Evolutionary conservation across 2,329 filamentous ascomycete species (phyloP), one percentile per base, ranked within the genome.

Genomic region (Bipolaris gigantea): DNA sequence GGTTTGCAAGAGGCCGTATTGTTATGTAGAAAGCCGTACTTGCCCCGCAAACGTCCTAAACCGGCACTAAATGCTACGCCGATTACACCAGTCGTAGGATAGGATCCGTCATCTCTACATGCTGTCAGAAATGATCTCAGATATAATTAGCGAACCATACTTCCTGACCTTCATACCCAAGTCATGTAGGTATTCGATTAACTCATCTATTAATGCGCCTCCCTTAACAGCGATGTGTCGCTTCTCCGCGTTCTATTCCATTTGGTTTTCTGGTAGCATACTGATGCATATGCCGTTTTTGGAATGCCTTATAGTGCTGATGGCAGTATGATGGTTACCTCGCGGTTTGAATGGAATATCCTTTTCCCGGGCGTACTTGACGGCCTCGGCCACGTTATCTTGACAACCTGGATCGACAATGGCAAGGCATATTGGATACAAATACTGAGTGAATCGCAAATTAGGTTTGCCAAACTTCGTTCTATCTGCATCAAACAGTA

Each of bases 101-200:
- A 53, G 0, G 50, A 53, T 8, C 50, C 50, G 0, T 49, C 50
- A 36, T 53, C 50, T 53, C 11, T 3, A 13, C 18, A 15, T 11
- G n/a, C 16, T 7, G 25, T 53, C 21, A 53, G 45, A 4, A 18
- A 21, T 16, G 9, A 5, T 10, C 21, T 6, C 27, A 6, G 11
- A 25, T n/a, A 1, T 8, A 10, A 48, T 9, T 23, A 2, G 13
- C 9, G 13, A 25, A 9, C 11, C 13, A 23, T n/a, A 53, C 50
- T 49, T 53, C 49, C 50, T 53, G 5, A 53, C 50, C 49, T 53
- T 45, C 50, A 49, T 53, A 11, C 39, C 50, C 45, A 49, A 44
- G 13, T 36, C 13, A 8, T 53, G 45, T 25, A 53, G 25, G 33
- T 44, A 53, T 32, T 39, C 39, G 18, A 53, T 45, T 16, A 53